These are phyloP conservation scores for Penicillium simplicissimum DNA, from an alignment of 495 filamentous ascomycete species.

Conservation along the genomic window DNA sequence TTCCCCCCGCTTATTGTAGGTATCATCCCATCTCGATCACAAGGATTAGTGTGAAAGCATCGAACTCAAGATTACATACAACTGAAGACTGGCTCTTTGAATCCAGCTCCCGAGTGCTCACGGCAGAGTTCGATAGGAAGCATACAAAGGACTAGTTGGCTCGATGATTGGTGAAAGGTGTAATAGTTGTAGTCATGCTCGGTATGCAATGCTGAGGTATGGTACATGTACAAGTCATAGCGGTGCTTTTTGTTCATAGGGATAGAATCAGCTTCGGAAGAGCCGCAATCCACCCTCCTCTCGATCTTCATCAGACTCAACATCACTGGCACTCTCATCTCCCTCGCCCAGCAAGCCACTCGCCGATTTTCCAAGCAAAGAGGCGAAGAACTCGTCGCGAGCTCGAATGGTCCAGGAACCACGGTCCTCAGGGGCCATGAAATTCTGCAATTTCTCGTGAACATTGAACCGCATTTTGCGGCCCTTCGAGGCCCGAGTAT, in stretches of 20 bases:
- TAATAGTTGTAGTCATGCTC: neutral
- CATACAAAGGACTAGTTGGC: no score
- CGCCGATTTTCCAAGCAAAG: conserved; percentile 71
- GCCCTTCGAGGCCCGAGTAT: conserved; percentile 94
- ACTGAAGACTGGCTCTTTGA: neutral
- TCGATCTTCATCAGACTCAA: conserved; percentile 54
- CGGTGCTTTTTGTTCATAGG: neutral
- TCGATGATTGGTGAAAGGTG: no score
- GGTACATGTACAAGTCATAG: conserved; percentile 5
- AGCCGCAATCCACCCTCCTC: conserved; percentile 74
- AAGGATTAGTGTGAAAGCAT: neutral
- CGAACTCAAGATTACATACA: neutral
- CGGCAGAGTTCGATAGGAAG: no score
- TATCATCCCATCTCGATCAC: neutral
- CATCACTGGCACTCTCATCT: conserved; percentile 50
- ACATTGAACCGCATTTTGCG: conserved; percentile 90
- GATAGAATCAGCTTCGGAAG: conserved; percentile 56
- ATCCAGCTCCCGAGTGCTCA: neutral
- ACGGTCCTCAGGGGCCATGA: conserved; percentile 91
- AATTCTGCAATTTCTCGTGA: conserved; percentile 96
- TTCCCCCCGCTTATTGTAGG: neutral
- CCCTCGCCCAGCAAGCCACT: conserved; percentile 73
- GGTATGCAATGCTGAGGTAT: neutral
- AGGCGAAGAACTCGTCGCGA: conserved; percentile 84
- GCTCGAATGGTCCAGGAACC: conserved; percentile 73